phyloP scores from a whole-genome alignment of 1,284 basidiomycete genomes.

The Irpex sp. region DNA sequence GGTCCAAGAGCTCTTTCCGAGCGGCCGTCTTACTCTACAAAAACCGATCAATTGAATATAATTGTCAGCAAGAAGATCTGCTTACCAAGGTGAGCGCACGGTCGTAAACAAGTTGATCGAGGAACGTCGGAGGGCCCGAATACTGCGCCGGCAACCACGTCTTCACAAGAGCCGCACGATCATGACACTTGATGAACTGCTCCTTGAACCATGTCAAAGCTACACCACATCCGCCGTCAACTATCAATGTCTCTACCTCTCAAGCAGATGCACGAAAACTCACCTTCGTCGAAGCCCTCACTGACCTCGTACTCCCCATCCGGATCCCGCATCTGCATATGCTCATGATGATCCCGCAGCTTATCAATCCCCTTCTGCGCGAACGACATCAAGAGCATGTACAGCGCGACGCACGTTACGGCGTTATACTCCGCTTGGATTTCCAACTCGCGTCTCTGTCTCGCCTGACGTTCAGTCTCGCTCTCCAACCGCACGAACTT shows the following conservation, averaged over 20 bases:
- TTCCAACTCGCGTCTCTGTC: conserved; percentile 61
- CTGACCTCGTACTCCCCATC: conserved; percentile 68
- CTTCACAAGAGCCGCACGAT: conserved; percentile 72
- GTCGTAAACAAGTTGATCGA: conserved; percentile 82
- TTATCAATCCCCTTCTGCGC: conserved; percentile 87
- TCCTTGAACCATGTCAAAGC: conserved; percentile 75
- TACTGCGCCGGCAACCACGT: conserved; percentile 78
- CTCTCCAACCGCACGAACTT: conserved; percentile 70
- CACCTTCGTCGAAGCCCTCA: conserved; percentile 77
- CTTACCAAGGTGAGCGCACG: conserved; percentile 67
- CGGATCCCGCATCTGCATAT: conserved; percentile 73
- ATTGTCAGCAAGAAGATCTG: conserved; percentile 12
- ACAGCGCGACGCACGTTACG: conserved; percentile 84
- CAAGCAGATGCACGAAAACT: conserved; percentile 15
- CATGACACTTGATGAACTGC: conserved; percentile 75
- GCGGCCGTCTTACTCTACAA: conserved; percentile 87
- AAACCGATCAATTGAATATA: neutral
- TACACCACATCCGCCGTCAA: conserved; percentile 21
- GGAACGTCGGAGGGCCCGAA: conserved; percentile 67
- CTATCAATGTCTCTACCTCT: neutral
- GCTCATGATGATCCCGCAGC: conserved; percentile 66
- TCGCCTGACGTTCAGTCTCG: conserved; percentile 66
- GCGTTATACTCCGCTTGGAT: conserved; percentile 76
- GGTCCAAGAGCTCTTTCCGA: conserved; percentile 84
- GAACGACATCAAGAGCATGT: conserved; percentile 91